Base-by-base conservation (phyloP, 1,139 yeast species). In the Yamadazyma friedrichii region DNA sequence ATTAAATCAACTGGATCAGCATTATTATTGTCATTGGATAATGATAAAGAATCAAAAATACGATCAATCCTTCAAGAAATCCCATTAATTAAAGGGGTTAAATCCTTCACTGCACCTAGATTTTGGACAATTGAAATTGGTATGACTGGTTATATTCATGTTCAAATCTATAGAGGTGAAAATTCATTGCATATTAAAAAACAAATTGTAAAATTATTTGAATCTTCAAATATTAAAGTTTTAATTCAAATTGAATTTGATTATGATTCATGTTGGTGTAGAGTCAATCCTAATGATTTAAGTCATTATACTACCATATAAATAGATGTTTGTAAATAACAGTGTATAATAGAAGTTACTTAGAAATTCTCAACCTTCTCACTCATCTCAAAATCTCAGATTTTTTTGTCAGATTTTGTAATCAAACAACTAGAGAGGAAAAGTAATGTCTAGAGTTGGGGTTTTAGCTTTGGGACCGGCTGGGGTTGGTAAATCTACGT, bases 401-500 rank as follows among this genome's bases (percentile, higher is more conserved):
- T 13, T 29, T 29, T 29, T 29, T 12, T 29, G 17, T 11, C 15
- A 29, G 13, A 5, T 11, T 30, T 30, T 30, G 32, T 30, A 30
- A 30, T 15, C 32, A 30, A n/a, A 11, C n/a, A 11, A 25, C 10
- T 10, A n/a, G 15, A 11, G 6, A 15, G 9, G 16, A 13, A 17
- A 28, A 31, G 15, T 22, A 12, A 93, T 93, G 98, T 88, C 97
- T 3, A 74, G 96, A 65, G 96, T 89, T 2, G 98, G 98, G 43
- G 94, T 89, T n/a, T 67, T 93, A 50, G 96, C 93, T 2, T 65
- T 93, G 50, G 98, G 98, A 1, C 98, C 98, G 12, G 98, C 98
- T 0, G 98, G 98, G 29, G 98, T 86, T 11, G 98, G 98, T 9
- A 93, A 78, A 63, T 80, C 89, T 38, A 88, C 98, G 0, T 93